Conservation (phyloP, 2,329 filamentous ascomycete genomes). For the Phialophora chinensis region DNA sequence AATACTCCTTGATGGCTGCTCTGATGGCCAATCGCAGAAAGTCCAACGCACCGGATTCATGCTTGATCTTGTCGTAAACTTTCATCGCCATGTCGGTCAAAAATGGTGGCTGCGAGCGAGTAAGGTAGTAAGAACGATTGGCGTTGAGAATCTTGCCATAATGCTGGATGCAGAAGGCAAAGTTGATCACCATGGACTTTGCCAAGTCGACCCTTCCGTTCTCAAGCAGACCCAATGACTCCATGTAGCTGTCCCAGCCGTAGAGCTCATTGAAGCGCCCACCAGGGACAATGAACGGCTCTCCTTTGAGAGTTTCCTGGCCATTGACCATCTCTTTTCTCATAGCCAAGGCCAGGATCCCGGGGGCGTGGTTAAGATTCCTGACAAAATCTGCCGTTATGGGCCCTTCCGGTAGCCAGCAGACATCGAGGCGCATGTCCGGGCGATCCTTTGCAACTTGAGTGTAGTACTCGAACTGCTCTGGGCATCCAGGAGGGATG, state of each 20-base stretch:
- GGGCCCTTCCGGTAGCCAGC: constrained; percentile 69
- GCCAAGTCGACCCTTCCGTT: constrained; percentile 85
- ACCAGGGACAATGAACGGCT: constrained; percentile 96
- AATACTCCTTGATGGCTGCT: constrained; percentile 96
- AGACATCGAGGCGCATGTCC: constrained; percentile 85
- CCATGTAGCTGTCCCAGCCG: constrained; percentile 99
- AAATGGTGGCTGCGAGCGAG: constrained; percentile 93
- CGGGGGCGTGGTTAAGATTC: constrained; percentile 84
- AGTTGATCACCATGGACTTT: constrained; percentile 94
- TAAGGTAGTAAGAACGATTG: constrained; percentile 93
- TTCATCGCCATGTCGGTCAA: constrained; percentile 95
- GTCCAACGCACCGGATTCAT: constrained; percentile 77
- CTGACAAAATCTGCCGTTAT: constrained; percentile 82
- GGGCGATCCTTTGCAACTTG: constrained; percentile 78
- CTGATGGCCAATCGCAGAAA: constrained; percentile 81
- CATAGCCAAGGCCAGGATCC: constrained; percentile 88
- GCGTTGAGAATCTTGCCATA: constrained; percentile 99
- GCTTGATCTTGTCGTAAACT: constrained; percentile 91
- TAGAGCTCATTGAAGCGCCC: constrained; percentile 98
- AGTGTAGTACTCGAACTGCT: constrained; percentile 88
- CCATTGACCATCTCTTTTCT: constrained; percentile 72
- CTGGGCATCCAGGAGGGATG: constrained; percentile 79
- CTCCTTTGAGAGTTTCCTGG: constrained; percentile 73
- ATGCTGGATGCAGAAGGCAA: constrained; percentile 97
- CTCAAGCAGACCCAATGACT: constrained; percentile 84